These are phyloP conservation scores for Meyerozyma athensensis DNA, from an alignment of 1,139 yeast genomes.

Conservation along the genomic window DNA sequence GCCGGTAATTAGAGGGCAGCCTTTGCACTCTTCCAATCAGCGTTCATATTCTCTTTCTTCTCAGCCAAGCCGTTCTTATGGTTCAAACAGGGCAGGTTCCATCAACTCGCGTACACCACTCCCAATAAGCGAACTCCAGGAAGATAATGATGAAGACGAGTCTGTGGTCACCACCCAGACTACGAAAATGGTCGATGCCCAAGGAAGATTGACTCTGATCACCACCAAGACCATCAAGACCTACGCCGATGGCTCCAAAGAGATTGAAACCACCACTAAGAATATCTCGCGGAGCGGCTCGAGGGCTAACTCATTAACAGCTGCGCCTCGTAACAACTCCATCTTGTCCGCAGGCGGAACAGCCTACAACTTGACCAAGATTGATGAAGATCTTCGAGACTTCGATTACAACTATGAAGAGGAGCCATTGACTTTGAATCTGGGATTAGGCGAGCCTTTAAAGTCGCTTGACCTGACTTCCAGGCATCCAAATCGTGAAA, in stretches of 20 bases:
- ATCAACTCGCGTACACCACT: not conserved
- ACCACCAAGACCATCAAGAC: conserved; percentile 41
- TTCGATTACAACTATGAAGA: conserved; percentile 36
- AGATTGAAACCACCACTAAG: conserved; percentile 42
- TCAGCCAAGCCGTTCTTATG: conserved; percentile 1
- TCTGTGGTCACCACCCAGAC: conserved; percentile 38
- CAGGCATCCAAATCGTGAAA: not conserved
- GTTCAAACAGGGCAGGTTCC: not conserved
- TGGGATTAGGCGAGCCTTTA: not conserved
- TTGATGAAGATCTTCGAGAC: conserved; percentile 43
- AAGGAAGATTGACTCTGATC: conserved; percentile 39
- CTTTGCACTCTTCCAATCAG: not conserved
- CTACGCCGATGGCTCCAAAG: conserved; percentile 42
- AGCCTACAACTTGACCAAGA: conserved; percentile 30
- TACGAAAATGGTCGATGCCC: conserved; percentile 40
- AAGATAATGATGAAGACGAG: conserved; percentile 23
- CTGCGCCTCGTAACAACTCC: conserved; percentile 14
- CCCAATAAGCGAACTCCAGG: conserved; percentile 8
- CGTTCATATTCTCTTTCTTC: conserved; percentile 1
- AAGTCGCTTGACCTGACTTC: conserved; percentile 1
- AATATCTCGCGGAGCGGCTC: conserved; percentile 37
- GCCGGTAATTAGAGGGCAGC: conserved; percentile 9
- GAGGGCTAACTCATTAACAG: conserved; percentile 20
- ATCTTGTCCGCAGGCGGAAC: conserved; percentile 16
- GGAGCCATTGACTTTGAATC: not conserved